Base-by-base conservation (phyloP, 345 rosid species). In the Gossypium anomalum region DNA sequence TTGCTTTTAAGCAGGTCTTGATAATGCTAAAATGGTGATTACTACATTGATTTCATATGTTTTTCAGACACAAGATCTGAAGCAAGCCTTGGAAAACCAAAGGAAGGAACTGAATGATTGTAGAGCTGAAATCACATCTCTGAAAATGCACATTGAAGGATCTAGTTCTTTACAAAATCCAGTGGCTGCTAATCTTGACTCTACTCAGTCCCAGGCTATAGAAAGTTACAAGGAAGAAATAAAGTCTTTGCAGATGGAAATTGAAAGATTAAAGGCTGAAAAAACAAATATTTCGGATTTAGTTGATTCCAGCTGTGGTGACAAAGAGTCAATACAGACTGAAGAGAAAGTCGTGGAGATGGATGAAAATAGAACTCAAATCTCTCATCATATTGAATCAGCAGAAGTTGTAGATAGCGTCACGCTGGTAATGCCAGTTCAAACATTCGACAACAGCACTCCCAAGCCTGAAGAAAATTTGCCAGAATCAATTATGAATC, bases 61-160 rank as follows among this genome's bases (percentile, higher is more conserved):
- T 79, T 43, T 84, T 67, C 88, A 92, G 97, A 84, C 89, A 78
- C 93, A 86, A 82, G 85, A 83, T 82, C 82, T 89, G 86, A 94
- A 86, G 84, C 92, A 86, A 70, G 82, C 88, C 56, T 78, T 69
- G 71, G 98, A 92, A 82, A 85, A 79, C 79, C 97, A 87, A 79
- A 84, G 90, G 76, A 85, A 82, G 83, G 92, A 89, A 79, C 90
- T 92, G 73, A 92, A 88, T 86, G 97, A 89, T 71, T 91, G 95
- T 82, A 89, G 97, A 77, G 90, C 97, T 78, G 98, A 94, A 86
- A 92, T 92, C 72, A 92, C 98, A 59, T 80, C 97, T 83, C 86
- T 94, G 77, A 94, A 94, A 86, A 89, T 94, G 97, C 93, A 88
- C 69, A 86, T 94, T 29, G 98, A 90, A 83, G 96, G 97, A 80